phyloP scores from a whole-genome alignment of 441 rosid species.

The Populus trichocarpa region DNA sequence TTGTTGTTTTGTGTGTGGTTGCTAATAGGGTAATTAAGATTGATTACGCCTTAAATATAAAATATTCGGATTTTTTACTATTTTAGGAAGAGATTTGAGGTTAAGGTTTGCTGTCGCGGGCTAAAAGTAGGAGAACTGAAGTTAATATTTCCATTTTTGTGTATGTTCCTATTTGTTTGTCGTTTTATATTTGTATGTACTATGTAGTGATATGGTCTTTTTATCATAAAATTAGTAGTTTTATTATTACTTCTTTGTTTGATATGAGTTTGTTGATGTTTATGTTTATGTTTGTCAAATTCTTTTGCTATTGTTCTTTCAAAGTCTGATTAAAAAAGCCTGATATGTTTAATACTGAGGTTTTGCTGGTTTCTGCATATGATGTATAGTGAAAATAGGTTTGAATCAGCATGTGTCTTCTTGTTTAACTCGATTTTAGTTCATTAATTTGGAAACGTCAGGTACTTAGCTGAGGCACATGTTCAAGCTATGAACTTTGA shows the following conservation, averaged over 20 bases:
- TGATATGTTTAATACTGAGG: neutral
- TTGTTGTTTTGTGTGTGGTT: neutral
- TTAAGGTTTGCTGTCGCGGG: neutral
- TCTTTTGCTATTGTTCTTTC: neutral
- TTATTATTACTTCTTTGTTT: neutral
- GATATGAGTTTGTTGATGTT: neutral
- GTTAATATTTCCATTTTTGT: neutral
- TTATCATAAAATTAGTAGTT: neutral
- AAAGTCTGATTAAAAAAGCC: neutral
- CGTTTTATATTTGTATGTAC: neutral
- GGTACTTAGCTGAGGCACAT: conserved; percentile 95
- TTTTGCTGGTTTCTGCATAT: neutral
- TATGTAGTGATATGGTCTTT: neutral
- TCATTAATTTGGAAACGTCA: conserved; percentile 22
- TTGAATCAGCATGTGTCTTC: neutral
- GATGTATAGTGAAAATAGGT: neutral
- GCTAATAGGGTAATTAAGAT: neutral
- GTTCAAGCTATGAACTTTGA: conserved; percentile 98
- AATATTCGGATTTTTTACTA: neutral
- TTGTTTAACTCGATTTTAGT: neutral
- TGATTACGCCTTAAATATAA: neutral
- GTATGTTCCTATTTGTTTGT: neutral
- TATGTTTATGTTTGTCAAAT: neutral
- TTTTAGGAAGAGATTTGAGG: neutral
- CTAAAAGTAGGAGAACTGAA: conserved; percentile 4